Conservation (phyloP, 345 rosid species). For the Clarkia xantiana region DNA sequence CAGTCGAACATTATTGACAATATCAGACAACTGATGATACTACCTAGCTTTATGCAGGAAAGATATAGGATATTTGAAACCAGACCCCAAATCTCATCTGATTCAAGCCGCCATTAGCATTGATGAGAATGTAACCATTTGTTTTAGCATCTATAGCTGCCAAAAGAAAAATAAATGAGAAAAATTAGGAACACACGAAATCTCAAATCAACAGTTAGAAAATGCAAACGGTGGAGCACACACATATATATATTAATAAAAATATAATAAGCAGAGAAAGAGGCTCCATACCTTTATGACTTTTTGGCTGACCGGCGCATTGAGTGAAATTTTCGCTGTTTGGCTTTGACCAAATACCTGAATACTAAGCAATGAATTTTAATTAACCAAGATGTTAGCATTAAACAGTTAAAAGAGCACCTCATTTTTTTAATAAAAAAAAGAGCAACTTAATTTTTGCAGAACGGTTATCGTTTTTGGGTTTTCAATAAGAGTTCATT, state of each 20-base stretch:
- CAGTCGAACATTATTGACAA: constrained; percentile 40
- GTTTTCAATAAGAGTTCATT: background rate
- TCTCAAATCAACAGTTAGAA: too few relatives aligned
- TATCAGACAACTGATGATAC: too few relatives aligned
- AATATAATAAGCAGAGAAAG: background rate
- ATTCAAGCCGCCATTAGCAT: constrained; percentile 96
- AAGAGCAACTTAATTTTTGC: background rate
- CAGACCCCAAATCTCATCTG: constrained; percentile 99
- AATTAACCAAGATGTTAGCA: too few relatives aligned
- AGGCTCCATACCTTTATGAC: constrained; percentile 42
- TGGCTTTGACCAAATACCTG: constrained; percentile 83
- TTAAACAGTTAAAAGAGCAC: too few relatives aligned
- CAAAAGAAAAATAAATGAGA: constrained; percentile 12
- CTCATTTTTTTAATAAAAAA: too few relatives aligned
- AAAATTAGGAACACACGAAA: background rate
- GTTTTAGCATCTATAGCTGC: constrained; percentile 63
- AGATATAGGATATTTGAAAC: constrained; percentile 26
- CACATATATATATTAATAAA: background rate
- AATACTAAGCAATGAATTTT: constrained; percentile 31
- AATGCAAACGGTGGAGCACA: too few relatives aligned
- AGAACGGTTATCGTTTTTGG: background rate
- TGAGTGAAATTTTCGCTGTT: constrained; percentile 64
- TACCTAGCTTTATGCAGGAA: background rate
- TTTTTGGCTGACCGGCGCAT: constrained; percentile 47
- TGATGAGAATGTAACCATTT: constrained; percentile 71